Percentiles rank a stretch among this genome's conserved stretches.
These are phyloP conservation scores for Boletus fagicola DNA, from an alignment of 768 basidiomycete species.

Conservation along the genomic window DNA sequence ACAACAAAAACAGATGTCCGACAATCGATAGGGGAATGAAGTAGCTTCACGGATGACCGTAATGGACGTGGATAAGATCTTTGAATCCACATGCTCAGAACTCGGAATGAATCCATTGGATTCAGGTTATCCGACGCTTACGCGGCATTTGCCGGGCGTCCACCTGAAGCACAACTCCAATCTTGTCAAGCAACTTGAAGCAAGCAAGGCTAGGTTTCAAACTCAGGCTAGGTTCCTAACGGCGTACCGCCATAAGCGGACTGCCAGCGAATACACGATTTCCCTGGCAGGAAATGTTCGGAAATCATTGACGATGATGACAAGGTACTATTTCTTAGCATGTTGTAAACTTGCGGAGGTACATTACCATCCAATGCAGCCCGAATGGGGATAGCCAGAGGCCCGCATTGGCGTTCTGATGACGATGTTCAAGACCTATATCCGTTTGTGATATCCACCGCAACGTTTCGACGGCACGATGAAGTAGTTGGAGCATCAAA, in stretches of 20 bases:
- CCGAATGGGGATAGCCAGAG: background rate
- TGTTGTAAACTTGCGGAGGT: background rate
- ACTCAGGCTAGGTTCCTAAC: too few species aligned
- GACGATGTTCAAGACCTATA: background rate
- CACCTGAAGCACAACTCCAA: background rate
- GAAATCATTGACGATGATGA: background rate
- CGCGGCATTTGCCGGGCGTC: constrained; percentile 16
- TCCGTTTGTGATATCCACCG: background rate
- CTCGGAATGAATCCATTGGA: background rate
- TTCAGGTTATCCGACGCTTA: background rate
- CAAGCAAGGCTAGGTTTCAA: too few species aligned
- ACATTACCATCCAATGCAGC: background rate
- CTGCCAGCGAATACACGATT: background rate
- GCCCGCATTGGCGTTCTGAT: background rate
- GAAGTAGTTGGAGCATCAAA: background rate
- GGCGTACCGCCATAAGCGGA: too few species aligned
- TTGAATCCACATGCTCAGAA: constrained; percentile 6
- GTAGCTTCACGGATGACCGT: constrained; percentile 2
- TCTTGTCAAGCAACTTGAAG: background rate
- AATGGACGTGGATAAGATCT: constrained; percentile 13
- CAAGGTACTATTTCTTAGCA: background rate
- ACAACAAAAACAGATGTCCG: background rate
- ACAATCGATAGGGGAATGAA: constrained; percentile 2
- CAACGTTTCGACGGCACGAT: background rate
- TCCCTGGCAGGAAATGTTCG: background rate